Evolutionary conservation across 179 eudicot genomes (phyloP).

Genomic region (Sideroxylon spinosum): DNA sequence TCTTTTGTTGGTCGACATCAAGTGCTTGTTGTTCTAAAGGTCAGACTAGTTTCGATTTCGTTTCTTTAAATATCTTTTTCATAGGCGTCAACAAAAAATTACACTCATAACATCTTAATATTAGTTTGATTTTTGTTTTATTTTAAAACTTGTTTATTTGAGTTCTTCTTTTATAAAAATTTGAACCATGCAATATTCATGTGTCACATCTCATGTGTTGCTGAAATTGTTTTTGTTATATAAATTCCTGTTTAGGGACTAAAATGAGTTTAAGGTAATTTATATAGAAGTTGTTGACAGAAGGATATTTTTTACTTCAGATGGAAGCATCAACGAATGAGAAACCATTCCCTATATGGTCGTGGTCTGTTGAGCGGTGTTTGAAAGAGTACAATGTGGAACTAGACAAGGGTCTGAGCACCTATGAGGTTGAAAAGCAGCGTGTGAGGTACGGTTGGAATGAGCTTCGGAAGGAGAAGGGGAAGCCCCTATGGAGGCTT

Average conservation of each 20-base stretch:
- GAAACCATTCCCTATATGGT: constrained; percentile 60
- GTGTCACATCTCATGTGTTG: neutral
- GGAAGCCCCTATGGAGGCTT: constrained; percentile 74
- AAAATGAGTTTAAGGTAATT: constrained; percentile 13
- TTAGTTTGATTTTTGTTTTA: neutral
- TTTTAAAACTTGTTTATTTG: too few relatives aligned
- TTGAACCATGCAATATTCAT: neutral
- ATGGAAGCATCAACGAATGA: constrained; percentile 40
- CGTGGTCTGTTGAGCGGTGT: constrained; percentile 58
- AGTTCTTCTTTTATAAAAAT: neutral
- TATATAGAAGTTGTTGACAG: neutral
- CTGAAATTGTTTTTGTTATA: neutral
- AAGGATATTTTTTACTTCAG: neutral
- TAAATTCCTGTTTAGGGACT: neutral
- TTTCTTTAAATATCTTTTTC: neutral
- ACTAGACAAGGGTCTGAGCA: constrained; percentile 56
- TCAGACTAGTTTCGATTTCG: too few relatives aligned
- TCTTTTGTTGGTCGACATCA: too few relatives aligned
- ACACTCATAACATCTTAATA: too few relatives aligned
- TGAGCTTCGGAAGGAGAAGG: constrained; percentile 65
- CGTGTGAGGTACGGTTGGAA: constrained; percentile 63
- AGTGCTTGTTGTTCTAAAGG: neutral
- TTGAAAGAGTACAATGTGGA: constrained; percentile 63
- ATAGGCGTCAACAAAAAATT: neutral
- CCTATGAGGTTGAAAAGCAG: constrained; percentile 54